Evolutionary conservation across 2,329 filamentous ascomycete genomes (phyloP).

Genomic region (Escovopsis sp.): DNA sequence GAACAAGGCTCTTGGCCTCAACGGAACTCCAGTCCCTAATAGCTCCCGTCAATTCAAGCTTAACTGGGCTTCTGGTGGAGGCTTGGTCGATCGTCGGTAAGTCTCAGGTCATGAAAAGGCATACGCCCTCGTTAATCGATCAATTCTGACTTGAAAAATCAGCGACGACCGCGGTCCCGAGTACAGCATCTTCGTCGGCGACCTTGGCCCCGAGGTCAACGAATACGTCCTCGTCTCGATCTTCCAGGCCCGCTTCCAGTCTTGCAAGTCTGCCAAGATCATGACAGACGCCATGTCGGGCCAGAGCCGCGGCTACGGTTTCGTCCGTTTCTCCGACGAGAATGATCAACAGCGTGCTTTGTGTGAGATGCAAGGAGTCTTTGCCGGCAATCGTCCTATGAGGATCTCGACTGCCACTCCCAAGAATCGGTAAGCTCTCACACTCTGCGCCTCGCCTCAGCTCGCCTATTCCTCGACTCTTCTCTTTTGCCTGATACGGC

Average conservation of each 20-base stretch:
- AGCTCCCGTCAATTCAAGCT: slow-evolving; percentile 93
- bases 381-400: slow-evolving; percentile 97
- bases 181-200: slow-evolving; percentile 94
- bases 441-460: no score
- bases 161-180: slow-evolving; percentile 94
- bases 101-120: no score
- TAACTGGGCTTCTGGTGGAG: slow-evolving; percentile 97
- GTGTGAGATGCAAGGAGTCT: slow-evolving; percentile 97
- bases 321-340: slow-evolving; percentile 93
- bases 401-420: slow-evolving; percentile 94
- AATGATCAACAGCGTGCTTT: slow-evolving; percentile 90
- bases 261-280: slow-evolving; percentile 98
- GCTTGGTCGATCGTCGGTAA: slow-evolving; percentile 82
- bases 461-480: not conserved
- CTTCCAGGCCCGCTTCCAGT: slow-evolving; percentile 90
- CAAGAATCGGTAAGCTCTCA: slow-evolving; percentile 55
- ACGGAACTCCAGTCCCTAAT: slow-evolving; percentile 82
- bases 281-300: slow-evolving; percentile 98
- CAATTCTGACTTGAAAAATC: slow-evolving; percentile 4
- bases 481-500: not conserved
- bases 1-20: slow-evolving; percentile 77
- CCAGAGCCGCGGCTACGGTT: slow-evolving; percentile 94
- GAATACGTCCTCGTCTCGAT: slow-evolving; percentile 95
- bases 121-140: not conserved
- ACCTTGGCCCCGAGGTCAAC: slow-evolving; percentile 95